These are phyloP conservation scores for Aspergillus sojae DNA, from an alignment of 2,329 filamentous ascomycete genomes.

Conservation along the genomic window DNA sequence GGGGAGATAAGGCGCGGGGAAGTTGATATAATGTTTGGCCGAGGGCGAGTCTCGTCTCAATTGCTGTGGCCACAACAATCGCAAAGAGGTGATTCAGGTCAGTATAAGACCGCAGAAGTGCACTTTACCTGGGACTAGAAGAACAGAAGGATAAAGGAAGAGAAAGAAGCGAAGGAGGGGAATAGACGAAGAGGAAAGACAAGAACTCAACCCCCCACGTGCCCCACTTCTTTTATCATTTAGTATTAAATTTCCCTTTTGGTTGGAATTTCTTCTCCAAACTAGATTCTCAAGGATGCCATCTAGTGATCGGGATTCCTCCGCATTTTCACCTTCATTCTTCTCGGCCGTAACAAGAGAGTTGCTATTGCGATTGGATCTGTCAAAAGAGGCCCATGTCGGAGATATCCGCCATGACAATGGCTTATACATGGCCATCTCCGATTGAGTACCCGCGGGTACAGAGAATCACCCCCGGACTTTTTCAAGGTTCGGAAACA, in stretches of 20 bases:
- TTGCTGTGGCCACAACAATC: neutral
- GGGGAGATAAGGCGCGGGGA: constrained; percentile 10
- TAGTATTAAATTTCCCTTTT: neutral
- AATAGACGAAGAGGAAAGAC: neutral
- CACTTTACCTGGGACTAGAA: neutral
- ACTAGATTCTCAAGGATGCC: neutral
- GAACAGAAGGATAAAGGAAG: neutral
- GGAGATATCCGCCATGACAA: neutral
- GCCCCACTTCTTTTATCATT: constrained; percentile 9
- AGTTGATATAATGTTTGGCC: constrained; percentile 8
- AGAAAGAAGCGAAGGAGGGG: neutral
- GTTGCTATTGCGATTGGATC: neutral
- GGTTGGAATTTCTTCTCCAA: neutral
- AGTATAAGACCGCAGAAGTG: neutral
- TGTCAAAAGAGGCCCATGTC: neutral
- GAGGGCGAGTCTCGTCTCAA: neutral
- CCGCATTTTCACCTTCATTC: neutral
- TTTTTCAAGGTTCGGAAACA: neutral
- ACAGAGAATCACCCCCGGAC: neutral
- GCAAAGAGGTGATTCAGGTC: neutral
- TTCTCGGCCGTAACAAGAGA: neutral
- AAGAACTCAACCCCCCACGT: constrained; percentile 1
- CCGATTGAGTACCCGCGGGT: neutral
- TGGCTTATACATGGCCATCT: neutral
- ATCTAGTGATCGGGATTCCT: neutral